Conservation (phyloP, 768 basidiomycete species). For the Lactifluus hygrophoroides region DNA sequence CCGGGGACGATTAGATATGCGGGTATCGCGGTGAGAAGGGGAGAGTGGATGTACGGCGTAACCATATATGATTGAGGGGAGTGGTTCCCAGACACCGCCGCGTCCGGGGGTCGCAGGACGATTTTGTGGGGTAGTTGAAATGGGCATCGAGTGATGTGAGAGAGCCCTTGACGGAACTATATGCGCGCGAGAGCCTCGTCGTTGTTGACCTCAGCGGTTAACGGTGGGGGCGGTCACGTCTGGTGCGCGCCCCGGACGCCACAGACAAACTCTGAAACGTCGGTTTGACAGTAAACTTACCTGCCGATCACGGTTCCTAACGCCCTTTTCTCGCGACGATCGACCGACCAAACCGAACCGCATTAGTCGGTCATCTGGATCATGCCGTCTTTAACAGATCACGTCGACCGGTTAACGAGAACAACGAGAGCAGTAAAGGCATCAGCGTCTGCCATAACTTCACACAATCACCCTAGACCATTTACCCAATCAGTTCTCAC, state of each 20-base stretch:
- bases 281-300: not conserved
- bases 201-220: not conserved
- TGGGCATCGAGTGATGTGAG: conserved; percentile 1
- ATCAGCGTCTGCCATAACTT: conserved; percentile 31
- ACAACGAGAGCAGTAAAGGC: conserved; percentile 44
- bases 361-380: no score
- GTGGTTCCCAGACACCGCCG: conserved; percentile 51
- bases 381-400: conserved; percentile 55
- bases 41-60: conserved; percentile 82
- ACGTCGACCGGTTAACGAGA: conserved; percentile 55
- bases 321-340: not conserved
- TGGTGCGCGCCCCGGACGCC: not conserved
- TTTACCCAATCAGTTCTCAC: conserved; percentile 62
- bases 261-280: no score
- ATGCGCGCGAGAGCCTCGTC: not conserved
- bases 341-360: not conserved
- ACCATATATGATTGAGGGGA: conserved; percentile 77
- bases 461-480: conserved; percentile 25
- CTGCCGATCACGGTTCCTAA: no score
- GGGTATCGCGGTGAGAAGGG: conserved; percentile 66
- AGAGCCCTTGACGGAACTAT: not conserved
- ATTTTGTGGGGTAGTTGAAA: conserved; percentile 2
- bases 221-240: no score
- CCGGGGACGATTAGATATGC: conserved; percentile 49
- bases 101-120: conserved; percentile 24